These are phyloP conservation scores for Fusarium sambucinum DNA, from an alignment of 2,329 filamentous ascomycete genomes.

Conservation along the genomic window DNA sequence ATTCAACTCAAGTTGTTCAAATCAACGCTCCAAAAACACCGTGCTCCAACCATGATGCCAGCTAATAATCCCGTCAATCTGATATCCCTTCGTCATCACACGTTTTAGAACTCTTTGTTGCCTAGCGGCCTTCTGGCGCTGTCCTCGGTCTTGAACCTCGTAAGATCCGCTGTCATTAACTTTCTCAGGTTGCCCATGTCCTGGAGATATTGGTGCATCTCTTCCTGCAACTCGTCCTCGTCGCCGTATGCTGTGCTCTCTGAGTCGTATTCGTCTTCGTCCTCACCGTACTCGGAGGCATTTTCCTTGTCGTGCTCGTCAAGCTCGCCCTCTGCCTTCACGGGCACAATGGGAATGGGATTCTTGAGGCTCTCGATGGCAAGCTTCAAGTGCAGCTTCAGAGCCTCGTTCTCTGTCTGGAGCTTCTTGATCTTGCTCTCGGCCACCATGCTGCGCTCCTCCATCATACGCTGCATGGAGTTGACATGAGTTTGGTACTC, in stretches of 20 bases:
- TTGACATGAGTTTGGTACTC: slow-evolving; percentile 94
- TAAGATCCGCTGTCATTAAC: slow-evolving; percentile 81
- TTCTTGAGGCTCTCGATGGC: slow-evolving; percentile 90
- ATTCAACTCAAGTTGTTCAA: slow-evolving; percentile 31
- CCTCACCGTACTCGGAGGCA: slow-evolving; percentile 68
- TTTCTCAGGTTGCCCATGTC: slow-evolving; percentile 78
- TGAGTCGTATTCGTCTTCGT: slow-evolving; percentile 67
- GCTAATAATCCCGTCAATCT: slow-evolving; percentile 11
- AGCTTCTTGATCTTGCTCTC: slow-evolving; percentile 94
- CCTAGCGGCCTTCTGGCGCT: slow-evolving; percentile 66
- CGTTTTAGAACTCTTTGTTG: slow-evolving; percentile 52
- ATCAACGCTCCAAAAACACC: slow-evolving; percentile 49
- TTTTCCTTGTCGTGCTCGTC: slow-evolving; percentile 55
- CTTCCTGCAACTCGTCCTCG: slow-evolving; percentile 77
- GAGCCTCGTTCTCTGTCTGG: slow-evolving; percentile 88
- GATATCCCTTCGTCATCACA: neutral
- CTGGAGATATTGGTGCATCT: slow-evolving; percentile 84
- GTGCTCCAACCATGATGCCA: slow-evolving; percentile 45
- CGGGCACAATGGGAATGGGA: slow-evolving; percentile 77
- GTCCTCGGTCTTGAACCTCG: slow-evolving; percentile 72
- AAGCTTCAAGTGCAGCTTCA: slow-evolving; percentile 88
- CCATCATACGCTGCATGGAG: slow-evolving; percentile 94
- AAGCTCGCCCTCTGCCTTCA: slow-evolving; percentile 50
- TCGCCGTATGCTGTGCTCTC: slow-evolving; percentile 62
- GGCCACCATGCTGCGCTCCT: slow-evolving; percentile 88